Evolutionary conservation across 73 alveolate species (phyloP), one percentile per base, ranked within the genome.

Genomic region (Blepharisma stoltei): DNA sequence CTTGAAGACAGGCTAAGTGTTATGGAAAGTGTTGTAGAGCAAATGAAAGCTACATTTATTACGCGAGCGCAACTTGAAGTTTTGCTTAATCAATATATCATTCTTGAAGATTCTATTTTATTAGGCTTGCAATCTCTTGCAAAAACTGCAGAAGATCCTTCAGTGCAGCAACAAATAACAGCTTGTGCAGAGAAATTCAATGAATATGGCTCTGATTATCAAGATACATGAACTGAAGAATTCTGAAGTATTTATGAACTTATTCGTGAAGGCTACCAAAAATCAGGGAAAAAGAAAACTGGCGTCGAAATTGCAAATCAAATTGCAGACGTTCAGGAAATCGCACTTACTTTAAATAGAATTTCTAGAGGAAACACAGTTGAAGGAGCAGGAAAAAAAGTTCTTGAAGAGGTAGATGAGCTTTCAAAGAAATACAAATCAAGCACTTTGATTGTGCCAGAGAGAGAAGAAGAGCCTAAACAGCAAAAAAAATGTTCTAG

Each of bases 41-140:
- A 60, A 25, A 14, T 60, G 46, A 60, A 60, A 60, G 14, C 18
- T 60, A 1, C 73, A 60, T 8, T 8, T 38, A 18, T 25, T 60
- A 9, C 48, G 5, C 38, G 46, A 18, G 73, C 48, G 2, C 73
- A 60, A 5, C 38, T 60, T 20, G 73, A 60, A 18, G 46, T 25
- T 1, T 25, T 60, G 14, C 14, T 60, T n/a, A 60, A 60, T 38
- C 45, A 14, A 25, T 60, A 60, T 60, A 25, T 60, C 38, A 60
- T 60, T 60, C 45, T 60, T 18, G 73, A 60, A 60, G 73, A 60
- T 60, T 14, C 49, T 60, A 60, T 60, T 60, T 60, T 60, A 25
- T 2, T 9, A 14, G 73, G 48, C 23, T 9, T 60, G 14, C 73
- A 60, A 60, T 0, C 11, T 60, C 23, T 60, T 8, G 73, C 73